Evolutionary conservation across 257 asterid genomes (phyloP).

Genomic region (Solanum habrochaites): DNA sequence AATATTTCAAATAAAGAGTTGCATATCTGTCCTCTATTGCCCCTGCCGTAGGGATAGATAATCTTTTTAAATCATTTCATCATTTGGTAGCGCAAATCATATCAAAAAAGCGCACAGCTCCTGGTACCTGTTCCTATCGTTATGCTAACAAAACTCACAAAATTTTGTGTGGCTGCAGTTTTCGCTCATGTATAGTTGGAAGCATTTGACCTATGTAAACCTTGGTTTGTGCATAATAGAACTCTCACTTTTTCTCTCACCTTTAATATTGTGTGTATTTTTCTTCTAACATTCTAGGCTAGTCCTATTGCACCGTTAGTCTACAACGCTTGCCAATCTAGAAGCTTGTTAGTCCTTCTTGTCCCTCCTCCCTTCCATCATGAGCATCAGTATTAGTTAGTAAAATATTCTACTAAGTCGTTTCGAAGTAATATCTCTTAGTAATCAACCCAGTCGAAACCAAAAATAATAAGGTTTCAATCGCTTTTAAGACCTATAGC

Average conservation of each 20-base stretch:
- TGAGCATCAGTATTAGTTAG: not conserved
- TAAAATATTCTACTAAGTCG: not conserved
- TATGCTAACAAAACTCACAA: not conserved
- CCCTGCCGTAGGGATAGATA: not conserved
- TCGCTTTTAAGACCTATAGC: not conserved
- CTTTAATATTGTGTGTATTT: not conserved
- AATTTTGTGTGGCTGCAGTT: not conserved
- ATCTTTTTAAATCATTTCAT: not conserved
- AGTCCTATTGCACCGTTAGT: not conserved
- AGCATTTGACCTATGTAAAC: not conserved
- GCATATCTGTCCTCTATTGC: not conserved
- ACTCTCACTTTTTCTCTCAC: not conserved
- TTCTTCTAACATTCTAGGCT: too few relatives aligned
- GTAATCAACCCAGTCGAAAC: not conserved
- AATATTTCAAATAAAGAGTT: not conserved
- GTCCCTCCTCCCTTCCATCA: not conserved
- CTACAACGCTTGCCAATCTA: not conserved
- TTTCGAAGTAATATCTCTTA: not conserved
- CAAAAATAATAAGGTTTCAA: not conserved
- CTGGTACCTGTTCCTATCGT: not conserved
- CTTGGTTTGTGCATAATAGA: not conserved
- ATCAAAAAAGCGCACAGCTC: not conserved
- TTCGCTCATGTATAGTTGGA: not conserved
- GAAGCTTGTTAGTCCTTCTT: not conserved
- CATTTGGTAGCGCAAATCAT: not conserved